Evolutionary conservation across 2,329 filamentous ascomycete species (phyloP).

Genomic region (Clathrospora elynae): DNA sequence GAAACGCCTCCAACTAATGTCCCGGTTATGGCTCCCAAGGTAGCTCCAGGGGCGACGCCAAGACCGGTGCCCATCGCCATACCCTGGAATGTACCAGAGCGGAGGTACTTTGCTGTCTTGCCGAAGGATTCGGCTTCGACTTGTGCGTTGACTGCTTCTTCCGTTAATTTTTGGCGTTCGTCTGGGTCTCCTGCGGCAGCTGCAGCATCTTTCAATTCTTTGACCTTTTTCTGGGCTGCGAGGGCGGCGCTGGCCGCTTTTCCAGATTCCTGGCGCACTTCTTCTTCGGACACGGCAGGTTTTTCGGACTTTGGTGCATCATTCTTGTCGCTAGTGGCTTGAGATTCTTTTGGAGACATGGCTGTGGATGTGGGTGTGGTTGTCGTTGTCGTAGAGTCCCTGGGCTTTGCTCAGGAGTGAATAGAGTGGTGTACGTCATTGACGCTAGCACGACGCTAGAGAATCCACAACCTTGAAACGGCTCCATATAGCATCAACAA

Average conservation of each 20-base stretch:
- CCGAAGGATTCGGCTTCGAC: conserved; percentile 32
- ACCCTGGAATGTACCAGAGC: conserved; percentile 31
- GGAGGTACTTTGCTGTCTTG: conserved; percentile 33
- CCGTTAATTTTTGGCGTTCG: conserved; percentile 28
- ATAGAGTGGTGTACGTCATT: conserved; percentile 10
- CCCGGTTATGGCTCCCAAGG: conserved; percentile 26
- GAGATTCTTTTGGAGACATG: conserved; percentile 12
- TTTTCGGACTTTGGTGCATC: conserved; percentile 6
- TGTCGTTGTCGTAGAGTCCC: not conserved
- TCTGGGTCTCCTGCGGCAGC: conserved; percentile 23
- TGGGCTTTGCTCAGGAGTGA: not conserved
- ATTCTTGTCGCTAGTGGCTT: conserved; percentile 4
- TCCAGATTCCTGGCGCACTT: conserved; percentile 26
- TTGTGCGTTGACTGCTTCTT: conserved; percentile 27
- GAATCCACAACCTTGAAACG: conserved; percentile 1
- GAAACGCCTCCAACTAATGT: conserved; percentile 28
- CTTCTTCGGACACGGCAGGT: conserved; percentile 23
- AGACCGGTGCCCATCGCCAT: conserved; percentile 30
- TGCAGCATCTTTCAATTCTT: conserved; percentile 27
- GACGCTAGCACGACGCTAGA: conserved; percentile 10
- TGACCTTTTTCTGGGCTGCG: conserved; percentile 24
- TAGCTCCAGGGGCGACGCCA: conserved; percentile 27
- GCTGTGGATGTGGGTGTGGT: not conserved
- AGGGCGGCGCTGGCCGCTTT: conserved; percentile 26
- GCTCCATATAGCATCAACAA: too few relatives aligned